These are phyloP conservation scores for Populus simonii DNA, from an alignment of 345 rosid species.

Conservation along the genomic window DNA sequence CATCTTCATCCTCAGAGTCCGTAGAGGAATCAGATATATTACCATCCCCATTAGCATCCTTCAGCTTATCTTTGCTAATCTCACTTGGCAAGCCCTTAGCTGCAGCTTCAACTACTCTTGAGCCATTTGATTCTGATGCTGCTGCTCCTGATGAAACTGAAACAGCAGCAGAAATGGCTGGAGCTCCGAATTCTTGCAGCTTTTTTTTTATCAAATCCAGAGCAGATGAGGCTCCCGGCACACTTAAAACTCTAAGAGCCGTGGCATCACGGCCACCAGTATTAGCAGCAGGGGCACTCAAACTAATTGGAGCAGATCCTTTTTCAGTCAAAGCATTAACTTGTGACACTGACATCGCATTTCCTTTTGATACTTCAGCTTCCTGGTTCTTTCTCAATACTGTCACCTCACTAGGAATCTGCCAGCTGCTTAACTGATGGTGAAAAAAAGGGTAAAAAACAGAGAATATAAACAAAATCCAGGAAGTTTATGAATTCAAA, in stretches of 20 bases:
- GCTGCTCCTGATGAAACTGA: constrained; percentile 40
- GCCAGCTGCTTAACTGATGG: constrained; percentile 92
- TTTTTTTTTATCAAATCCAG: constrained; percentile 88
- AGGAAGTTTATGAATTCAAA: background rate
- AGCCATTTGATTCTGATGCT: constrained; percentile 60
- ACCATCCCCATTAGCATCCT: constrained; percentile 66
- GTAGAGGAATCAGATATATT: constrained; percentile 79
- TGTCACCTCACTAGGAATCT: constrained; percentile 75
- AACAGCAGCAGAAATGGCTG: constrained; percentile 44
- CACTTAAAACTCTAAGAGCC: constrained; percentile 48
- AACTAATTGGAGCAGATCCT: constrained; percentile 47
- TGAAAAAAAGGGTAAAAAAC: constrained; percentile 6
- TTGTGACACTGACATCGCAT: constrained; percentile 33
- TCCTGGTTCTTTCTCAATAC: constrained; percentile 69
- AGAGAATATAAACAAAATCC: background rate
- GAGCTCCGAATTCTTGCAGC: constrained; percentile 80
- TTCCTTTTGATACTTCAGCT: constrained; percentile 44
- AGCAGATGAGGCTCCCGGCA: constrained; percentile 71
- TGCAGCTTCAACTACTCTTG: constrained; percentile 54
- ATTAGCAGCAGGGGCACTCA: constrained; percentile 74
- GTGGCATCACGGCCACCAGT: constrained; percentile 86
- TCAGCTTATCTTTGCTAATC: constrained; percentile 57
- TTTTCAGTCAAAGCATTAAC: constrained; percentile 47
- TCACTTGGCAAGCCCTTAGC: constrained; percentile 60
- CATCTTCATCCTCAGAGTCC: constrained; percentile 88